Evolutionary conservation across 345 rosid genomes (phyloP).

Genomic region (Psidium friedrichsthalianum): DNA sequence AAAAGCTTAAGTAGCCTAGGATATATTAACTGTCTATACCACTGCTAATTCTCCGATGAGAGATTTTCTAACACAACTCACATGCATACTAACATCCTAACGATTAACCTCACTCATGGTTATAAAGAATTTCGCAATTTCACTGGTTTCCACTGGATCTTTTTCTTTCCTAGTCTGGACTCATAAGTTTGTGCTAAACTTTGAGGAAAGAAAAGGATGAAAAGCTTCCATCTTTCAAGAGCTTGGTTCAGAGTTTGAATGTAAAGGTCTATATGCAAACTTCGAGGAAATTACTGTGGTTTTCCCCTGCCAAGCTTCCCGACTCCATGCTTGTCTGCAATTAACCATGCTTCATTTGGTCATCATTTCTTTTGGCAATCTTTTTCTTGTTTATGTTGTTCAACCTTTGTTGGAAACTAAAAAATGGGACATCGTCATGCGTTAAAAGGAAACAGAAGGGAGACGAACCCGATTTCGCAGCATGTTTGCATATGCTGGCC

Average conservation of each 20-base stretch:
- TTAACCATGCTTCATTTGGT: background rate
- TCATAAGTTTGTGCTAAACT: background rate
- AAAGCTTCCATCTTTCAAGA: background rate
- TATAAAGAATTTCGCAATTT: background rate
- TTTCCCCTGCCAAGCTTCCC: background rate
- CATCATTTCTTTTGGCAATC: background rate
- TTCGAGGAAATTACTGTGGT: background rate
- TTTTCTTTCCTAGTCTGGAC: background rate
- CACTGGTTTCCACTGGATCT: background rate
- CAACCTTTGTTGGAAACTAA: background rate
- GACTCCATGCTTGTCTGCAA: background rate
- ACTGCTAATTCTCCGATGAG: no score
- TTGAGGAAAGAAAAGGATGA: background rate
- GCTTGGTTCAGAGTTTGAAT: background rate
- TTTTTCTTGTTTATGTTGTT: background rate
- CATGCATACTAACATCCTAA: no score
- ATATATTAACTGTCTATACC: no score
- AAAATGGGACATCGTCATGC: background rate
- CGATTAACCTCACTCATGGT: background rate
- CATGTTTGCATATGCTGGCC: background rate
- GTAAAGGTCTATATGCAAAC: background rate
- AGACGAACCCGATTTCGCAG: background rate
- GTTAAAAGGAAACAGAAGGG: background rate
- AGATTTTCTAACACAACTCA: no score
- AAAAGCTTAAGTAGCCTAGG: no score